Conservation (phyloP, 2,329 filamentous ascomycete genomes). For the Colletotrichum sp. region DNA sequence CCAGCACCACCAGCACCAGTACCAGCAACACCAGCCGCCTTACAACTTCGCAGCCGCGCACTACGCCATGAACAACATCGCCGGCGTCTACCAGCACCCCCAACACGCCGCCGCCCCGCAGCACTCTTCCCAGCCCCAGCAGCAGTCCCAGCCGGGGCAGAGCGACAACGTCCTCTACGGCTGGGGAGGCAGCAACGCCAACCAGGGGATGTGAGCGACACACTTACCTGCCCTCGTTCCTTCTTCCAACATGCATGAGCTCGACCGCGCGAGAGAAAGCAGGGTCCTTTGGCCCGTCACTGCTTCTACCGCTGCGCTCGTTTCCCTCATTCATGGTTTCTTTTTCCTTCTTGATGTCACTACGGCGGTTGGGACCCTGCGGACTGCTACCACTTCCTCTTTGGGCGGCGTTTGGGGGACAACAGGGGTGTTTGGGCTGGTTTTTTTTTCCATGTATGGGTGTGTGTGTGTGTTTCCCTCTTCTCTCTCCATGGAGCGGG, state of each 20-base stretch:
- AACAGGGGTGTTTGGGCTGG: not conserved
- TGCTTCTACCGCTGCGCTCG: not conserved
- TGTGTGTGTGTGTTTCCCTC: not conserved
- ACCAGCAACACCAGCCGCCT: not conserved
- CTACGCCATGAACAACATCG: constrained; percentile 14
- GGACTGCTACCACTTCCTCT: not conserved
- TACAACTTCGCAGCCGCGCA: not conserved
- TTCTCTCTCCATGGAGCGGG: not conserved
- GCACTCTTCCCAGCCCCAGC: not conserved
- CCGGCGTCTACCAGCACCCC: constrained; percentile 6
- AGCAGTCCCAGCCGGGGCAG: not conserved
- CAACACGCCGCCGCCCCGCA: not conserved
- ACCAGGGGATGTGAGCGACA: not conserved
- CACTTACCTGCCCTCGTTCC: not conserved
- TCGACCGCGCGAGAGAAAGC: not conserved
- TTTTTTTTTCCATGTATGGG: not conserved
- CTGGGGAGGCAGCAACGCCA: not conserved
- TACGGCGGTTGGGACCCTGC: not conserved
- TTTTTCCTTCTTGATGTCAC: not conserved
- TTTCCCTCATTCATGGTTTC: not conserved
- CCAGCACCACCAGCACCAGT: not conserved
- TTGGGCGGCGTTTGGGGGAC: not conserved
- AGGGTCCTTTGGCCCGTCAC: not conserved
- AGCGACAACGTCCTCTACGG: constrained; percentile 2
- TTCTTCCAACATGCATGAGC: not conserved